Evolutionary conservation across 1,139 yeast genomes (phyloP), one percentile per base, ranked within the genome.

Genomic region (Sugiyamaella paludigena): DNA sequence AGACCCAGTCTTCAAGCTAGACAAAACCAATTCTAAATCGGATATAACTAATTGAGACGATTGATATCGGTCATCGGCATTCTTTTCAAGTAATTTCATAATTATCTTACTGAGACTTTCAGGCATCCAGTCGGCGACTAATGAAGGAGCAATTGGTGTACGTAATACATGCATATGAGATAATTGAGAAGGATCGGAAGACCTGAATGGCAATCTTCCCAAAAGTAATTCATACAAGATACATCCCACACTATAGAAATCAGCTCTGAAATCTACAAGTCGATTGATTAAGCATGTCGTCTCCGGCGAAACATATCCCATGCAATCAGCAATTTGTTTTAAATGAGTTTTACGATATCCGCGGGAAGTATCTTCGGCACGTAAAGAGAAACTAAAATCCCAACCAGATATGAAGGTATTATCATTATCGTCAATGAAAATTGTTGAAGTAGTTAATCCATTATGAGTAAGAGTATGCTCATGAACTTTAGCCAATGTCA

Each of bases 261-360:
- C 83, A 0, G 82, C 70, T 41, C 80, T 65, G 55, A 67, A 73
- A 53, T 78, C 81, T 7, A 76, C 78, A 2, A 71, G 64, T 33
- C 70, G 63, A 39, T 67, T 67, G 12, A 69, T 65, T 27, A 72
- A 74, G 1, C 78, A 75, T 13, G 79, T 70, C 3, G 74, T 68
- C 58, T 79, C 83, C 1, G 83, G 83, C 0, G 82, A 74, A 55
- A 77, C 72, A 54, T 73, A 79, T 0, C 80, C 79, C 35, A 78
- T 60, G 54, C 72, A 67, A 32, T 71, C 75, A 1, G 71, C 66
- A 7, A 76, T 60, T 42, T 61, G 63, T 40, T 58, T 58, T 44
- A 61, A 48, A 49, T 61, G 63, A 2, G 65, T 61, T 40, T 60
- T 56, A 28, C 64, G 52, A 45, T 60, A 62, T 1, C 66, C 65